Evolutionary conservation across 2,329 filamentous ascomycete genomes (phyloP).

Genomic region (Paracorniculantispora psalliotae): DNA sequence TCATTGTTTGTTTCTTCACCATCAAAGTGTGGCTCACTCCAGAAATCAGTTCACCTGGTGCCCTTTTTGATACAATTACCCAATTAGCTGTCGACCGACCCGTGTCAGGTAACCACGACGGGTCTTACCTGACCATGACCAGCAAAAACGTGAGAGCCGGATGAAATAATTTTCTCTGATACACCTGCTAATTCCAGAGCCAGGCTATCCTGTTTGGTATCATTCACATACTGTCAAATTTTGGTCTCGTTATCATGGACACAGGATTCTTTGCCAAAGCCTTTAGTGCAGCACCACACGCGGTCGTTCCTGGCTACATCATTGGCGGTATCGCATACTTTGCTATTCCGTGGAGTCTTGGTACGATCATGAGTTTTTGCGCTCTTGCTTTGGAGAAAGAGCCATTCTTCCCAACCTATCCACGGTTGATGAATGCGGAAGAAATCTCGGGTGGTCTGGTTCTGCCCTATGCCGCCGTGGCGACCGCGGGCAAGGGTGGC

Average conservation of each 20-base stretch:
- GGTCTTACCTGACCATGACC: slow-evolving; percentile 52
- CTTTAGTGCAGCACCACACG: slow-evolving; percentile 41
- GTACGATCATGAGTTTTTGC: slow-evolving; percentile 44
- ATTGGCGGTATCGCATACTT: slow-evolving; percentile 50
- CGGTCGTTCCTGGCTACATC: slow-evolving; percentile 48
- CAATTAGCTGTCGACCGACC: slow-evolving; percentile 39
- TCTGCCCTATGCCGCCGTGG: slow-evolving; percentile 64
- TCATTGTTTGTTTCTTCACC: slow-evolving; percentile 46
- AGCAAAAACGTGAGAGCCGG: slow-evolving; percentile 36
- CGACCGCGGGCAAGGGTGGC: slow-evolving; percentile 64
- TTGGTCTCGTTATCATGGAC: slow-evolving; percentile 50
- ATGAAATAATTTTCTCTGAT: too few species aligned
- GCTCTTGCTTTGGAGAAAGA: slow-evolving; percentile 43
- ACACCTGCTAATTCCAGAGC: not conserved
- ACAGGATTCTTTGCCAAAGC: slow-evolving; percentile 51
- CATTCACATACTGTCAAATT: slow-evolving; percentile 43
- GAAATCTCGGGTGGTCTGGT: slow-evolving; percentile 66
- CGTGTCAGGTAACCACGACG: slow-evolving; percentile 46
- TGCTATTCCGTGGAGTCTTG: slow-evolving; percentile 48
- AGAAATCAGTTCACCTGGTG: slow-evolving; percentile 42
- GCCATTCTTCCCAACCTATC: slow-evolving; percentile 49
- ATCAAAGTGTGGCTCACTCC: slow-evolving; percentile 41
- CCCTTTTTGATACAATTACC: slow-evolving; percentile 46
- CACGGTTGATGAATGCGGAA: slow-evolving; percentile 48
- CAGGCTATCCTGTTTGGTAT: slow-evolving; percentile 47